phyloP scores from a whole-genome alignment of 2,329 filamentous ascomycete species.

The Nemania serpens region DNA sequence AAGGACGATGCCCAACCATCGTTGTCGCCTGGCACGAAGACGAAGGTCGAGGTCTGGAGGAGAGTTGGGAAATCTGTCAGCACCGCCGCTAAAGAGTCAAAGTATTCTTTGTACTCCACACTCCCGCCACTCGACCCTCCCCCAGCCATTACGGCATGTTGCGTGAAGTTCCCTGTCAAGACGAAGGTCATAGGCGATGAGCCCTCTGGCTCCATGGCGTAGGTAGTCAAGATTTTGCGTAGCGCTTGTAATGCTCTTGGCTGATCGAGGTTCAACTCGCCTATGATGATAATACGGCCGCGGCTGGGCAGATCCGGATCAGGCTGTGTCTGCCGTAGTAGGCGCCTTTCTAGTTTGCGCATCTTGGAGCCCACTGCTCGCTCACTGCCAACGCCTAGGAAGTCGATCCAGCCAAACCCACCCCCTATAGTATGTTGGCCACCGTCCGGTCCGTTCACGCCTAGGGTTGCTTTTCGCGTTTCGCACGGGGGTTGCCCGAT shows the following conservation, averaged over 20 bases:
- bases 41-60: conserved; percentile 78
- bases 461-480: conserved; percentile 77
- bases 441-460: conserved; percentile 65
- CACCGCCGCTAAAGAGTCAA: conserved; percentile 82
- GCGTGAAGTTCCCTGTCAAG: conserved; percentile 82
- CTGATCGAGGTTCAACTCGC: conserved; percentile 85
- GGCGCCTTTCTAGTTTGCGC: conserved; percentile 74
- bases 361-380: conserved; percentile 81
- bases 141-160: conserved; percentile 66
- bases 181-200: conserved; percentile 78
- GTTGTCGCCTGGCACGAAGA: conserved; percentile 95
- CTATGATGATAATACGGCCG: conserved; percentile 72
- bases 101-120: conserved; percentile 96
- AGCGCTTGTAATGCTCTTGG: conserved; percentile 82
- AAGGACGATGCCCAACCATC: conserved; percentile 96
- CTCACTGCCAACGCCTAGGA: conserved; percentile 88
- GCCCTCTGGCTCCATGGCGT: conserved; percentile 67
- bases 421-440: conserved; percentile 68
- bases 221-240: conserved; percentile 75
- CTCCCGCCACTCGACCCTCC: conserved; percentile 76
- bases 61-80: conserved; percentile 83
- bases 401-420: conserved; percentile 97
- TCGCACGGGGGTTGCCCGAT: conserved; percentile 92
- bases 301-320: conserved; percentile 44
- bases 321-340: conserved; percentile 54